These are phyloP conservation scores for Fistulina hepatica DNA, from an alignment of 1,284 basidiomycete genomes.

Conservation along the genomic window DNA sequence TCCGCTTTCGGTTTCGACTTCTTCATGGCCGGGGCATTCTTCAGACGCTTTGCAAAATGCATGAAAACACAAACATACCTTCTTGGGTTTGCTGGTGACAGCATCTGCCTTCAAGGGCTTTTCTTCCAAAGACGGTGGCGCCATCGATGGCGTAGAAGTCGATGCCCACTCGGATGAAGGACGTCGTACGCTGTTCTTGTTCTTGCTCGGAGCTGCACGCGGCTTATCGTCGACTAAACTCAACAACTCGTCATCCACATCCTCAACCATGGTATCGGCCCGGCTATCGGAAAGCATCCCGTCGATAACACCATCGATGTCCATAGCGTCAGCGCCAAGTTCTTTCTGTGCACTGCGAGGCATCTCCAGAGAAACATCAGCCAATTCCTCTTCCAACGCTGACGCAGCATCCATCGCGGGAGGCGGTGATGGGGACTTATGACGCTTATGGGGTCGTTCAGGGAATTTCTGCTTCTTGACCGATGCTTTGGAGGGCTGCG, in stretches of 20 bases:
- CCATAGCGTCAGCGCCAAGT: constrained; percentile 25
- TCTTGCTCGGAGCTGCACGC: constrained; percentile 8
- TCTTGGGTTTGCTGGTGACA: background rate
- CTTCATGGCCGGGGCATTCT: constrained; percentile 19
- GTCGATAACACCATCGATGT: constrained; percentile 31
- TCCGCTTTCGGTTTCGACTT: no score
- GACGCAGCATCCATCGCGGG: constrained; percentile 24
- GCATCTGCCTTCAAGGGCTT: constrained; percentile 1
- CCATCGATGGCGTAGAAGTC: constrained; percentile 9
- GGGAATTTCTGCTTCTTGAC: constrained; percentile 1
- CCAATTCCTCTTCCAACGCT: constrained; percentile 37
- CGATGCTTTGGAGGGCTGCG: constrained; percentile 12
- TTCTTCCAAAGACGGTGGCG: constrained; percentile 12
- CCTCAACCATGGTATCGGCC: constrained; percentile 34
- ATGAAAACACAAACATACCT: background rate
- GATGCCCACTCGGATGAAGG: constrained; percentile 11
- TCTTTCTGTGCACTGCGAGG: constrained; percentile 11
- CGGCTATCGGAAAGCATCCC: constrained; percentile 31
- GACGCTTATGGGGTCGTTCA: constrained; percentile 7
- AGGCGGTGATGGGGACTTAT: constrained; percentile 12
- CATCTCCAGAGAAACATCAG: constrained; percentile 24
- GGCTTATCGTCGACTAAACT: constrained; percentile 50
- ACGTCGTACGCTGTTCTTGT: constrained; percentile 6
- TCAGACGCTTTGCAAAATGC: constrained; percentile 16
- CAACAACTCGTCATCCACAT: constrained; percentile 62